Evolutionary conservation across 331 rosid species (phyloP).

Genomic region (Rosa hybrid): DNA sequence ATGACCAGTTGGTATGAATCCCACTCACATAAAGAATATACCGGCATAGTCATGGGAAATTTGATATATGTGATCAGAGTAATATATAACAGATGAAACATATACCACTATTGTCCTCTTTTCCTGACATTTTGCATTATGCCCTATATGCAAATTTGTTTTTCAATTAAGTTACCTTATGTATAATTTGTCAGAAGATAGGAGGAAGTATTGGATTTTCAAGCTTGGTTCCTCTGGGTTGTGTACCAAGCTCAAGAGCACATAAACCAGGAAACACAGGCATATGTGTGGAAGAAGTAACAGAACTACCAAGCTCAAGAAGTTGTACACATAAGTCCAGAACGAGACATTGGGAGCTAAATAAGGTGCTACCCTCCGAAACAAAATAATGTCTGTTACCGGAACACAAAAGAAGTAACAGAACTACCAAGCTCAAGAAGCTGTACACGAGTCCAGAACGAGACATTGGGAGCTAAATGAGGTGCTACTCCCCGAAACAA

Average conservation of each 20-base stretch:
- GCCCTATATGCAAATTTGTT: no score
- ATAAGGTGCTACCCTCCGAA: background rate
- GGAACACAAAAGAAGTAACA: background rate
- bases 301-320: background rate
- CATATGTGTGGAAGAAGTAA: background rate
- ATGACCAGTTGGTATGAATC: no score
- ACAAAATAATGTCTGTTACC: no score
- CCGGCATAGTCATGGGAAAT: no score
- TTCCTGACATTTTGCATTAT: no score
- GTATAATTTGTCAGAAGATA: background rate
- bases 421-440: background rate
- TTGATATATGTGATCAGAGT: no score
- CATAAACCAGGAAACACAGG: background rate
- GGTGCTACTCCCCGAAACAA: background rate
- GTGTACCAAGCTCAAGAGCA: background rate
- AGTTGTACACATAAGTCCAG: background rate
- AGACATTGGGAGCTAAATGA: background rate
- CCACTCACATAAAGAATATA: no score
- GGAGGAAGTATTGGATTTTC: no score
- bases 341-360: background rate
- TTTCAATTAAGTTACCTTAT: no score
- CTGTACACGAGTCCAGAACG: background rate
- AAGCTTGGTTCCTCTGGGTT: background rate
- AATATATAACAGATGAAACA: no score
- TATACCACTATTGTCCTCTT: no score